phyloP scores from a whole-genome alignment of 1,139 yeast species.

The Pichia sp. region DNA sequence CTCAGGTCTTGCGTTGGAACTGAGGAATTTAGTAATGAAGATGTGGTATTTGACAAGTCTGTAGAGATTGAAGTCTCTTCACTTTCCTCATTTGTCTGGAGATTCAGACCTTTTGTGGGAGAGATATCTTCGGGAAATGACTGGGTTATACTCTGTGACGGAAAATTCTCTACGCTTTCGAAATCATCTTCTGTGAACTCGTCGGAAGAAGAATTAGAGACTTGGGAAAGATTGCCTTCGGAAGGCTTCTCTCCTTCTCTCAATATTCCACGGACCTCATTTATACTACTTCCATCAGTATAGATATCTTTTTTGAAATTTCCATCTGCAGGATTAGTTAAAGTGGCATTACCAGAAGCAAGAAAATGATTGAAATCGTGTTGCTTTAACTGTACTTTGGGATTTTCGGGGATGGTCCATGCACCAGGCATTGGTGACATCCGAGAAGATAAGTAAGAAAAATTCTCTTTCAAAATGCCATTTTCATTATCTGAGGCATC shows the following conservation, averaged over 20 bases:
- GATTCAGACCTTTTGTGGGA: conserved; percentile 9
- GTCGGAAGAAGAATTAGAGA: conserved; percentile 4
- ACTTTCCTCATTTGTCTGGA: not conserved
- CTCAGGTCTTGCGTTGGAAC: conserved; percentile 15
- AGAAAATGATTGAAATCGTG: conserved; percentile 12
- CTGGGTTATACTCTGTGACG: not conserved
- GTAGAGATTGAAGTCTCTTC: not conserved
- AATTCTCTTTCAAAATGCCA: conserved; percentile 23
- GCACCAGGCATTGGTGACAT: conserved; percentile 30
- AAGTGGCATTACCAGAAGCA: not conserved
- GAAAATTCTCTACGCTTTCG: conserved; percentile 1
- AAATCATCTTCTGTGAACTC: conserved; percentile 1
- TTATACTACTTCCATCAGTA: not conserved
- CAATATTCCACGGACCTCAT: conserved; percentile 9
- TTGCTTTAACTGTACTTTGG: conserved; percentile 7
- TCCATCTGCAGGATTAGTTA: not conserved
- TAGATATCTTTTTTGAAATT: not conserved
- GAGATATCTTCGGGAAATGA: not conserved
- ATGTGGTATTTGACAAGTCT: conserved; percentile 10
- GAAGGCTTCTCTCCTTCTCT: conserved; percentile 1
- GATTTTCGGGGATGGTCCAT: conserved; percentile 21
- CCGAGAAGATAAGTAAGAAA: conserved; percentile 25
- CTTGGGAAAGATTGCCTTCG: not conserved
- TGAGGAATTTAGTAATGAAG: conserved; percentile 13
- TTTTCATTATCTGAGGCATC: not conserved